Base-by-base conservation (phyloP, 768 basidiomycete species). In the Calvatia gigantea region DNA sequence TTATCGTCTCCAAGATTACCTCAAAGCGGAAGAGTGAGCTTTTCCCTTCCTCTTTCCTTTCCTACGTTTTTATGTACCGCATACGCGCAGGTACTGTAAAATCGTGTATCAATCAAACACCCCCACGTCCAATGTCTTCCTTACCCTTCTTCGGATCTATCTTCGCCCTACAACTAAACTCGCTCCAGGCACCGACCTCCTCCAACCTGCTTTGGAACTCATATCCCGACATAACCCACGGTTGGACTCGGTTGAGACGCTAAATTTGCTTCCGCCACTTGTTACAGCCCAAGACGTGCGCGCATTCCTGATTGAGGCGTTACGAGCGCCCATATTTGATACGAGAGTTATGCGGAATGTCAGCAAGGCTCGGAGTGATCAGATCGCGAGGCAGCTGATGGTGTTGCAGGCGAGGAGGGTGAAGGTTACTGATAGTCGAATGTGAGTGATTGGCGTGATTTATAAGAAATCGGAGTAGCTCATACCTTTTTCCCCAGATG, bases 241-340 rank as follows among this genome's bases (percentile, higher is more conserved):
- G 0, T 75, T 99, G 15, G 91, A 97, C 62, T 74, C 93, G 0
- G 77, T 87, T 2, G 85, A 92, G 65, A 89, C 91, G 0, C 76
- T 99, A 6, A 81, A 93, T 50, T 79, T 98, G 11, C 76, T 98
- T 0, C 96, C 97, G 6, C 94, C 97, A 0, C 78, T 98, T 1
- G 90, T 98, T 31, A 86, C 89, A 0, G 85, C 96, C 31, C 73
- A 85, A 49, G 88, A 94, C 56, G 82, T 98, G 15, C 77, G 81
- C 29, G 75, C 79, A 8, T 98, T 97, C 73, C 74, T 98, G 39
- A 69, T 85, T 7, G 86, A 90, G 65, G 78, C 84, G 58, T 68
- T 86, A 54, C 77, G 89, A 60, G 76, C 79, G 35, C 86, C 85
- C 15, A 69, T 86, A 41, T 87, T 87, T 61, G 87, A 94, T 61